Evolutionary conservation across 1,284 basidiomycete genomes (phyloP), one percentile per base, ranked within the genome.

Genomic region (Ustilago curta): DNA sequence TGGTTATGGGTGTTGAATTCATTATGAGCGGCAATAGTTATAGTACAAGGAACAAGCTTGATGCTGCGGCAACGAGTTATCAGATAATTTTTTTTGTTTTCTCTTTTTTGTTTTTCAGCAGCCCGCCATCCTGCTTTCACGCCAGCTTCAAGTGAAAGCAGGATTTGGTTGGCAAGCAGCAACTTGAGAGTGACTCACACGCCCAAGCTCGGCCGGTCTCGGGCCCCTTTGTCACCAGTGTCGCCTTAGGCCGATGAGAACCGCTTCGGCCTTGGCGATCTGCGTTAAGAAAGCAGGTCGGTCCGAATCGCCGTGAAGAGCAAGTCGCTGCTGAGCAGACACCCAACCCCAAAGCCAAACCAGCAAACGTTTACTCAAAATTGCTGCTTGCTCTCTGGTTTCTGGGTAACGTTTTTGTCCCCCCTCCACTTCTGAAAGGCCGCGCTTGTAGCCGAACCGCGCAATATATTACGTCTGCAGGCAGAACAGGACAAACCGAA

Each of bases 351-450:
- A 37, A 37, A 14, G 14, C 35, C n/a, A n/a, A 37, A 37, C n/a
- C n/a, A 16, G 35, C 35, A 37, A 37, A 37, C 35, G 35, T 37
- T 37, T 37, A 2, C 35, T 37, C 35, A 37, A 37, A n/a, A n/a
- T n/a, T n/a, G n/a, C n/a, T n/a, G n/a, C n/a, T n/a, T n/a, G n/a
- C n/a, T 27, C 27, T 21, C 9, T 14, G 2, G 3, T 53, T 53
- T 42, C 51, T 43, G 51, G 51, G 51, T 53, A n/a, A 31, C 39
- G 16, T 27, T 21, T 51, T 42, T n/a, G 29, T 49, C 23, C 49
- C 57, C 23, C 49, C 57, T 59, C 57, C 57, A 59, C 57, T 42
- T 48, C 27, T 14, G 23, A 8, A 21, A 50, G 21, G 47, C 39
- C 56, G 56, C 7, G 37, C 21, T 47, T 54, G 25, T 49, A 39